Evolutionary conservation across 495 filamentous ascomycete species (phyloP).

Genomic region (Xylaria palmicola): DNA sequence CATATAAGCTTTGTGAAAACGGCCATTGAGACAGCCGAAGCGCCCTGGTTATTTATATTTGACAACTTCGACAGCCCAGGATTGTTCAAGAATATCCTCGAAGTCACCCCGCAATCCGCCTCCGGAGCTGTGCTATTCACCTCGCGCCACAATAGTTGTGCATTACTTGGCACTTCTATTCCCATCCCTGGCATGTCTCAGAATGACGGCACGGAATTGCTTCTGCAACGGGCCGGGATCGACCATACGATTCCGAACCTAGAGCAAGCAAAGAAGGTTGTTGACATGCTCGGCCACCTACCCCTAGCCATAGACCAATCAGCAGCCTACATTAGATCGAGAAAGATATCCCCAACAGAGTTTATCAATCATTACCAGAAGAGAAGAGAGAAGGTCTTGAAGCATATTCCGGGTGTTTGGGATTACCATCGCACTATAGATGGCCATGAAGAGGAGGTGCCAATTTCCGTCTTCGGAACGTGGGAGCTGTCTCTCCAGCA

Average conservation of each 20-base stretch:
- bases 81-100: constrained; percentile 4
- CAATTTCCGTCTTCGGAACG: constrained; percentile 3
- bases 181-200: constrained; percentile 2
- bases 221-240: neutral
- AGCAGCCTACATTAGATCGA: constrained; percentile 9
- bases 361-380: constrained; percentile 6
- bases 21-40: neutral
- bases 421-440: constrained; percentile 2
- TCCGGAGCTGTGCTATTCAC: constrained; percentile 4
- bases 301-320: neutral
- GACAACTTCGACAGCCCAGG: constrained; percentile 3
- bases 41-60: neutral
- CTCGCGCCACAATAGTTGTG: constrained; percentile 4
- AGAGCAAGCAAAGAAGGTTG: constrained; percentile 4
- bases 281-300: neutral
- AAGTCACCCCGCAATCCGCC: neutral
- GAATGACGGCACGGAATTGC: neutral
- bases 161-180: neutral
- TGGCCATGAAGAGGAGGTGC: neutral
- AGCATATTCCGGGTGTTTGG: neutral
- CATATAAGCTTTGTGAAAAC: neutral
- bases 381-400: neutral
- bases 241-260: constrained; percentile 2
- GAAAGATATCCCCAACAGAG: neutral
- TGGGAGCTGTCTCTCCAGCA: constrained; percentile 6